Evolutionary conservation across 2,329 filamentous ascomycete genomes (phyloP).

Genomic region (Phoma sp.): DNA sequence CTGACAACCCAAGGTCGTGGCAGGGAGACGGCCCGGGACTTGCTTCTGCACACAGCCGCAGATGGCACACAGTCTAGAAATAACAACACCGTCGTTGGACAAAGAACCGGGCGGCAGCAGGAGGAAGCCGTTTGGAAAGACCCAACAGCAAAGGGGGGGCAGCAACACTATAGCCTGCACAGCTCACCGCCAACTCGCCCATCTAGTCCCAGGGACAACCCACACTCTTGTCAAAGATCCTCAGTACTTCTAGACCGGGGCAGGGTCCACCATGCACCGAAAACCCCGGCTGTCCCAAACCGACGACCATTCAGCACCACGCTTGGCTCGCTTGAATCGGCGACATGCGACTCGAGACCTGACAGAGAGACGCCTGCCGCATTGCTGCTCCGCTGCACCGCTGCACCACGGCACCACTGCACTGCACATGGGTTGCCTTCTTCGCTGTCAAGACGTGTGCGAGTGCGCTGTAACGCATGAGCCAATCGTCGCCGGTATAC

Average conservation of each 20-base stretch:
- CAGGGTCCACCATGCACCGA: constrained; percentile 15
- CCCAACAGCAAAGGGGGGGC: constrained; percentile 26
- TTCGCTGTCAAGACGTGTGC: constrained; percentile 21
- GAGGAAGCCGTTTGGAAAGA: constrained; percentile 29
- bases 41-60: constrained; percentile 8
- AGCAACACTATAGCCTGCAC: constrained; percentile 1
- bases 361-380: neutral
- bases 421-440: constrained; percentile 11
- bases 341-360: constrained; percentile 9
- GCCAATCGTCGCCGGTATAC: constrained; percentile 9
- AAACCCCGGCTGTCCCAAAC: constrained; percentile 2
- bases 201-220: constrained; percentile 11
- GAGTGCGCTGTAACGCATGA: constrained; percentile 19
- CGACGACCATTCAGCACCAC: constrained; percentile 6
- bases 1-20: constrained; percentile 6
- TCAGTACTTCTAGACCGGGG: constrained; percentile 14
- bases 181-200: constrained; percentile 19
- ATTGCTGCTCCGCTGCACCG: constrained; percentile 1
- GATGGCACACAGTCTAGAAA: neutral
- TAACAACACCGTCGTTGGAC: constrained; percentile 1
- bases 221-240: constrained; percentile 8
- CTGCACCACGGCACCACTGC: neutral
- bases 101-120: constrained; percentile 3
- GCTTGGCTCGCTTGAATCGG: constrained; percentile 1
- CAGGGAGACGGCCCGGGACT: constrained; percentile 4